A percentile compares a stretch with the other conserved stretches of the same genome.
Evolutionary conservation across 2,329 filamentous ascomycete species (phyloP).

Genomic region (Penicillium sp.): DNA sequence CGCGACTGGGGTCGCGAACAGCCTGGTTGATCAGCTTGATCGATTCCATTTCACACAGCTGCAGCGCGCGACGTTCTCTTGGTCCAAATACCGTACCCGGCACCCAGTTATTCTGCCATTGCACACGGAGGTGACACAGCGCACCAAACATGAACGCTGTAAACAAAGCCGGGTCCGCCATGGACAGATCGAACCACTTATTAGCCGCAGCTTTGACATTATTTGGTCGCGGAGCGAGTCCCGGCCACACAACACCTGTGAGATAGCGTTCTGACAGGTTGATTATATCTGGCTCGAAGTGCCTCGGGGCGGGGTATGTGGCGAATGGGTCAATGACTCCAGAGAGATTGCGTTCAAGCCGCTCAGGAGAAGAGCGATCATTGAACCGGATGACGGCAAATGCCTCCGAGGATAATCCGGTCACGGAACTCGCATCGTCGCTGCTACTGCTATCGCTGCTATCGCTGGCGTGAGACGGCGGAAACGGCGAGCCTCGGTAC

Average conservation of each 20-base stretch:
- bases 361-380: slow-evolving; percentile 14
- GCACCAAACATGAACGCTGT: slow-evolving; percentile 32
- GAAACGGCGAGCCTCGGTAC: slow-evolving; percentile 6
- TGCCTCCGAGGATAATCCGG: neutral
- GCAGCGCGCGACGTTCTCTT: slow-evolving; percentile 22
- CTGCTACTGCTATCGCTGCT: slow-evolving; percentile 17
- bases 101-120: slow-evolving; percentile 26
- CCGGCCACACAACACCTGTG: slow-evolving; percentile 28
- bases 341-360: slow-evolving; percentile 21
- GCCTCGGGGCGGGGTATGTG: slow-evolving; percentile 22
- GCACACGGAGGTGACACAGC: slow-evolving; percentile 31
- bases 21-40: slow-evolving; percentile 36
- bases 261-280: slow-evolving; percentile 23
- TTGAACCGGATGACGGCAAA: slow-evolving; percentile 2
- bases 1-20: slow-evolving; percentile 29
- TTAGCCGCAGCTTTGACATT: slow-evolving; percentile 3
- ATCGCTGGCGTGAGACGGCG: slow-evolving; percentile 13
- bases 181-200: slow-evolving; percentile 30
- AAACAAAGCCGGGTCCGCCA: slow-evolving; percentile 28
- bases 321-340: slow-evolving; percentile 27
- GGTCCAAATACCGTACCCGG: slow-evolving; percentile 17
- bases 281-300: slow-evolving; percentile 21
- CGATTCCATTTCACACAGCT: slow-evolving; percentile 31
- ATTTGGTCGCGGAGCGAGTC: slow-evolving; percentile 18
- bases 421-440: slow-evolving; percentile 2